Evolutionary conservation across 768 basidiomycete genomes (phyloP), one percentile per base, ranked within the genome.

Genomic region (Chlorophyllum brunneum): DNA sequence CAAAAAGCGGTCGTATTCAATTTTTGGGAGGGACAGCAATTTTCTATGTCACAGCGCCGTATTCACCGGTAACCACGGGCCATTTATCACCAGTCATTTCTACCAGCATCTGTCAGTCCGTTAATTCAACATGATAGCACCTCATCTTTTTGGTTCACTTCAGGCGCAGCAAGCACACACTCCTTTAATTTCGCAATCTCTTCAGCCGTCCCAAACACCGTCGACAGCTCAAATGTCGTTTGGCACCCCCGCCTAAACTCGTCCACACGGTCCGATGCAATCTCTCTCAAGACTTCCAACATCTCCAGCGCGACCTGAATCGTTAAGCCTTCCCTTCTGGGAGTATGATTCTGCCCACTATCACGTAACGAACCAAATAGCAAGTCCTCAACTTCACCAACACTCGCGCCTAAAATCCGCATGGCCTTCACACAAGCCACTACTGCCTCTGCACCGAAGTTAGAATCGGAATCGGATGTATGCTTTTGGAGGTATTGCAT

Each of bases 401-500:
- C 58, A 7, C 82, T 71, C 0, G 77, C 65, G 2, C 72, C 71
- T 39, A 91, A 67, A 4, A 64, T 57, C 1, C 63, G 70, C 11
- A 76, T 68, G 1, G 75, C 88, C 60, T 76, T 75, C 5, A 91
- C 91, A 36, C 73, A 74, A 2, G 82, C 85, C 5, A 95, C 66
- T 29, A 88, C 69, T 0, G 82, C 81, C 2, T 64, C 56, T 0
- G 81, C 72, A 8, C 76, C 76, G 18, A 9, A 27, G 6, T 31
- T 26, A 26, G 16, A 16, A 22, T 39, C 24, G 7, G 13, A 10
- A 37, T 26, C 42, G 0, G 66, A 59, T 0, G 82, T 69, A 54
- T 86, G 77, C 13, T 62, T 71, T 61, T 94, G 88, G 10, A 92
- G 75, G 64, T 85, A 92, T 55, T 88, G 81, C 15, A 83, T 78